Evolutionary conservation across 208 protist genomes (phyloP), one percentile per base, ranked within the genome.

Genomic region (Naegleria fowleri): DNA sequence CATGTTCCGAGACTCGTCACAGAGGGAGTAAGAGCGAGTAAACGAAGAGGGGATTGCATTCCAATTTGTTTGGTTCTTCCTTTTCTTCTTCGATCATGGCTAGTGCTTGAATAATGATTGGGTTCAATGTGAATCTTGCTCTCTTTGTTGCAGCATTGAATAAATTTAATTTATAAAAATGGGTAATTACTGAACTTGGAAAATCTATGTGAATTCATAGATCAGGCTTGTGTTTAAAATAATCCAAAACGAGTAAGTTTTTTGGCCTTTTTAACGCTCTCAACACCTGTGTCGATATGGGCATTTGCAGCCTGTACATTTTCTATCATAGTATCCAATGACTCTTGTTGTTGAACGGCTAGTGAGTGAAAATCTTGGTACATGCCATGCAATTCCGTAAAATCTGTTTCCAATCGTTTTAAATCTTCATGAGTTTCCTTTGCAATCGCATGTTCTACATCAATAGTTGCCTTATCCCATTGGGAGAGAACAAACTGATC

Each of bases 351-450:
- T 19, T 85, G 36, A 43, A 43, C 9, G 0, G 41, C 13, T 43
- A 85, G 19, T 11, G 13, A 11, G n/a, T 85, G n/a, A 7, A 85
- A 25, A 43, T 85, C 79, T 85, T 43, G 13, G 5, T 36, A 43
- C n/a, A 85, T 85, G 11, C 38, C 79, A 25, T 85, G 79, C 0
- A 85, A 0, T 43, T 85, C 79, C 1, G 9, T 39, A 15, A 43
- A 85, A 85, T 85, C 79, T 39, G n/a, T 39, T 43, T 85, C 79
- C 5, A 85, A 5, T 85, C 15, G 11, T 25, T 43, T 85, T 43
- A 85, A 85, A 43, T 85, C 79, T 25, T 85, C 15, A 16, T 85
- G n/a, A 16, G n/a, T 85, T 33, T 85, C 79, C 6, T 85, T 85
- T 40, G 79, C 79, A n/a, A 85, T 43, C 0, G 79, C 79, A 16